Conservation (phyloP, 1,284 basidiomycete genomes). For the Phylloboletellus chloephorus region DNA sequence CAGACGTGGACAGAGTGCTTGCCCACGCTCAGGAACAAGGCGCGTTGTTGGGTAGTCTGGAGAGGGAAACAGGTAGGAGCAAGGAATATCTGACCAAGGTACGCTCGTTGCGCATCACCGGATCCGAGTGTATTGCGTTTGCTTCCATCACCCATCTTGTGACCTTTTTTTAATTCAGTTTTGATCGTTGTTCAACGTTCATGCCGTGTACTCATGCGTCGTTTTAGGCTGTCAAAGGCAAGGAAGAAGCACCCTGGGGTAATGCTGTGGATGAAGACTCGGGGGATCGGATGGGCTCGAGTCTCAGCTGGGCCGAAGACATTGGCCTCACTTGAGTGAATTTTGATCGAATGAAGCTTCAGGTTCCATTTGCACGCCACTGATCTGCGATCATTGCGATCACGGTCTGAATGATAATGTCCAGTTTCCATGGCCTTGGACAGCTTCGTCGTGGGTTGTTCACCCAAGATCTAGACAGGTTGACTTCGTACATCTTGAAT, state of each 20-base stretch:
- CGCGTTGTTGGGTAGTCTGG: constrained; percentile 44
- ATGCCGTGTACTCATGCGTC: constrained; percentile 4
- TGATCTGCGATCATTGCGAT: background rate
- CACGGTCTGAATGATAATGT: too few species aligned
- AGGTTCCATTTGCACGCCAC: constrained; percentile 1
- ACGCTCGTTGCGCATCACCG: constrained; percentile 19
- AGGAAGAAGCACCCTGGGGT: constrained; percentile 29
- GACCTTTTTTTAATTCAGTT: background rate
- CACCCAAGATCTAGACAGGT: too few species aligned
- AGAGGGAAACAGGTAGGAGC: constrained; percentile 54
- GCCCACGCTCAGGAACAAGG: constrained; percentile 54
- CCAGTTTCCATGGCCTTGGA: too few species aligned
- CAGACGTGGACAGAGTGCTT: constrained; percentile 62
- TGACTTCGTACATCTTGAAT: too few species aligned
- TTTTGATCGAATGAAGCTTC: background rate
- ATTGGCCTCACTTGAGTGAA: constrained; percentile 19
- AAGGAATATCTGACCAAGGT: constrained; percentile 68
- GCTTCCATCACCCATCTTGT: background rate
- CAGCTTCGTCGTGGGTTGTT: too few species aligned
- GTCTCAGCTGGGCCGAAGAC: constrained; percentile 26
- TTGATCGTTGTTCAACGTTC: background rate
- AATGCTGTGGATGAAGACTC: constrained; percentile 26
- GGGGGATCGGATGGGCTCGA: constrained; percentile 20
- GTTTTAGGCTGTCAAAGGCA: constrained; percentile 28
- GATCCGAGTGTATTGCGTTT: background rate